Percentiles rank a stretch among this genome's conserved stretches.
phyloP scores from a whole-genome alignment of 345 rosid species.

The Populus pruinosa region DNA sequence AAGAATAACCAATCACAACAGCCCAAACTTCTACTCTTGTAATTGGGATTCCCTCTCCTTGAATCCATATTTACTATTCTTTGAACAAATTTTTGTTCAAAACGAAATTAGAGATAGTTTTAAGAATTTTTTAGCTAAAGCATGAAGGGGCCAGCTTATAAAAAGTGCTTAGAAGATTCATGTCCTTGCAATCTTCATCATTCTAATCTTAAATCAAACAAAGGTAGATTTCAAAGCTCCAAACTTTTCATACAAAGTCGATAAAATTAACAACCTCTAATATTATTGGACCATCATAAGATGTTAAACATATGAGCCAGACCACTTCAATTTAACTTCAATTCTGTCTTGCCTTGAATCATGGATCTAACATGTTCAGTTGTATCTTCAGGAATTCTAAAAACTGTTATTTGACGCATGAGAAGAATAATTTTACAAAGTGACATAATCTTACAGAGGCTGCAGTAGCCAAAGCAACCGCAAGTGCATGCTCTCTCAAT shows the following conservation, averaged over 20 bases:
- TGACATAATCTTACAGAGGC: constrained; percentile 47
- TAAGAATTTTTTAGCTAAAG: background rate
- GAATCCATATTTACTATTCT: background rate
- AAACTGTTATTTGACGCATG: background rate
- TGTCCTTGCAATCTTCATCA: background rate
- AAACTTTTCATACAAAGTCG: background rate
- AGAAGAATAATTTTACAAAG: background rate
- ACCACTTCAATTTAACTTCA: background rate
- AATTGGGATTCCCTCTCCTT: background rate
- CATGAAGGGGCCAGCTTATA: background rate
- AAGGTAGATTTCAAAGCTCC: background rate
- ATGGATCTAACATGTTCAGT: background rate
- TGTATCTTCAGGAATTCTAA: constrained; percentile 5
- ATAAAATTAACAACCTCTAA: background rate
- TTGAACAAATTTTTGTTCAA: background rate
- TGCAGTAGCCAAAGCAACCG: constrained; percentile 56
- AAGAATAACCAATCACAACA: background rate
- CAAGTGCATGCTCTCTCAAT: constrained; percentile 69
- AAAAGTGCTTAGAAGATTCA: background rate
- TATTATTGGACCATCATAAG: background rate
- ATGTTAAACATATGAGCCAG: background rate
- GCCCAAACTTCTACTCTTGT: background rate
- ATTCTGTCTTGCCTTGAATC: background rate
- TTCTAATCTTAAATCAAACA: background rate
- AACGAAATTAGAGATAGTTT: background rate